Evolutionary conservation across 2,329 filamentous ascomycete species (phyloP), one percentile per base, ranked within the genome.

Genomic region (Capronia coronata): DNA sequence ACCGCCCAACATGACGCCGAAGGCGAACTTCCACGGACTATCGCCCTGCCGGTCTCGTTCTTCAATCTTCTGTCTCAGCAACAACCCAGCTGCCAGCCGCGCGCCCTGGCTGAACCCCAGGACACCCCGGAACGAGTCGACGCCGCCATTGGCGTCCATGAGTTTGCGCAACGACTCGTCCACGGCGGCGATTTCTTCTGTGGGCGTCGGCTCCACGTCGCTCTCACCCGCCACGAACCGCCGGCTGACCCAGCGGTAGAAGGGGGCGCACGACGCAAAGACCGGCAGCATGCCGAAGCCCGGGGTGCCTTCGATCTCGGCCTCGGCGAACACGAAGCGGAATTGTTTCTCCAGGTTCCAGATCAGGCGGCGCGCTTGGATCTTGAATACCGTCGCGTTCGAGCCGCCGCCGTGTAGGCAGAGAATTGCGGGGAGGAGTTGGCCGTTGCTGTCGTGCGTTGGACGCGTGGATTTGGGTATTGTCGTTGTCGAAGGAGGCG

Each of bases 321-420:
- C 68, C 29, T 67, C 57, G 16, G 62, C 60, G 57, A 65, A 70
- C 47, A 68, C 59, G 47, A 69, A 64, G 16, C 64, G 61, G 55
- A 70, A 71, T 46, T 63, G 60, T 10, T 57, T 52, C 14, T 55
- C 40, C 21, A 70, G 63, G 16, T 55, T 57, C 47, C 60, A 57
- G 43, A 62, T 56, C 32, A 70, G 59, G 9, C 63, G 60, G 35
- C 66, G 66, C 30, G 61, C 60, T 57, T 71, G 68, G 49, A 67
- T 62, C 21, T 62, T 62, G 58, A 70, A 59, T 65, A 70, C 40
- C 35, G 48, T 47, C 2, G 64, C 59, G 49, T 65, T 69, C 25
- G 67, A 67, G 49, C 69, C 69, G 29, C 64, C 64, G 51, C 69
- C 69, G 59, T 71, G 68, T 25, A 71, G 65, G 61, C 65, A 66